phyloP scores from a whole-genome alignment of 2,329 filamentous ascomycete genomes.

The Knufia petricola region DNA sequence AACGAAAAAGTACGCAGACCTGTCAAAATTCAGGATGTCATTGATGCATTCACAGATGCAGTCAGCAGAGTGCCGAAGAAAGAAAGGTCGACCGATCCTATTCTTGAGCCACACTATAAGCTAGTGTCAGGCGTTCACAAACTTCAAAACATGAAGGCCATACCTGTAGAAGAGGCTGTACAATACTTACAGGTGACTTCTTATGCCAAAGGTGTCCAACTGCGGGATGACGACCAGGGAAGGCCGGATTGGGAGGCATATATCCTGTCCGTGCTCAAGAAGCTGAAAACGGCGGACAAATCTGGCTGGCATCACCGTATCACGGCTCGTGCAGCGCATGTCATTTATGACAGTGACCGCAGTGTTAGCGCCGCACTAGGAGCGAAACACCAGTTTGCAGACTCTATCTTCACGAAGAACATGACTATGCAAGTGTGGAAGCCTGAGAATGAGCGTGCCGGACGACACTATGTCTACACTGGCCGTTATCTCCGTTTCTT shows the following conservation, averaged over 20 bases:
- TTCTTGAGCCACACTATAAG: conserved; percentile 89
- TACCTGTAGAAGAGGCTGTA: conserved; percentile 39
- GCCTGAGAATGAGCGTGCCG: conserved; percentile 73
- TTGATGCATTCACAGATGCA: conserved; percentile 49
- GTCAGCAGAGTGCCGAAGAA: conserved; percentile 53
- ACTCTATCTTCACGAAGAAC: conserved; percentile 84
- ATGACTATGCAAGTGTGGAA: conserved; percentile 95
- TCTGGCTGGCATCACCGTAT: conserved; percentile 94
- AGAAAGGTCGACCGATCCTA: conserved; percentile 57
- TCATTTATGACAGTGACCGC: conserved; percentile 49
- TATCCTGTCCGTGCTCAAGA: conserved; percentile 49
- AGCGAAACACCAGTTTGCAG: conserved; percentile 69
- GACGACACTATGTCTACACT: conserved; percentile 86
- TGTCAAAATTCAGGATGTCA: conserved; percentile 38
- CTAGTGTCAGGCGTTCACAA: conserved; percentile 75
- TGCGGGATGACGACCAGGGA: conserved; percentile 41
- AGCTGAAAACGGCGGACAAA: conserved; percentile 64
- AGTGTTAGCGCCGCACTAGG: conserved; percentile 45
- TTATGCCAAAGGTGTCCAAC: conserved; percentile 44
- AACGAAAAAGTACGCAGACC: conserved; percentile 30
- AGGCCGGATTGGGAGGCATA: conserved; percentile 50
- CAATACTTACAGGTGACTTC: conserved; percentile 44
- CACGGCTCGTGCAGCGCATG: conserved; percentile 56
- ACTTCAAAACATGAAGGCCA: conserved; percentile 49
- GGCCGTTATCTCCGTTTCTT: conserved; percentile 79